phyloP scores from a whole-genome alignment of 257 asterid species.

The Anisodus tanguticus region DNA sequence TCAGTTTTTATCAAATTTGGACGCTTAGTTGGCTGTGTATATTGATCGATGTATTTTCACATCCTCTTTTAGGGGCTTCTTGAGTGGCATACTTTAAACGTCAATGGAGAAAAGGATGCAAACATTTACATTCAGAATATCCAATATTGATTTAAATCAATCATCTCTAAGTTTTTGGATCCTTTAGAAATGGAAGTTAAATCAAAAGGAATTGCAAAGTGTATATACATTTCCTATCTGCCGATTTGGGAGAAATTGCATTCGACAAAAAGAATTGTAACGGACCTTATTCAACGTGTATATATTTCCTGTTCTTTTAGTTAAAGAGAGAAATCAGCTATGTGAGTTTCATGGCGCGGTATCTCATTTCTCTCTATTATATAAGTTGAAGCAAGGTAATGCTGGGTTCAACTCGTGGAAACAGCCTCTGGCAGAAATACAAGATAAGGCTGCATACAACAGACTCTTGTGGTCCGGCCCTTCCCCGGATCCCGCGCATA shows the following conservation, averaged over 20 bases:
- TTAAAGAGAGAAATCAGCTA: not conserved
- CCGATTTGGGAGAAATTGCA: not conserved
- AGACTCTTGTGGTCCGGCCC: too few species aligned
- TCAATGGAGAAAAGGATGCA: not conserved
- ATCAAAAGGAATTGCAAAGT: not conserved
- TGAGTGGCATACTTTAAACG: slow-evolving; percentile 62
- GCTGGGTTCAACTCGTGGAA: too few species aligned
- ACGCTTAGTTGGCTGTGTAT: slow-evolving; percentile 14
- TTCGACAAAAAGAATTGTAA: not conserved
- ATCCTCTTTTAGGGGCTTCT: slow-evolving; percentile 61
- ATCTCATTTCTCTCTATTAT: not conserved
- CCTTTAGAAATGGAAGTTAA: not conserved
- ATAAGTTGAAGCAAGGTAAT: not conserved
- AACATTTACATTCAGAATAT: not conserved
- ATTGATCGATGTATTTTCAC: slow-evolving; percentile 30
- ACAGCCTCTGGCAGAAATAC: too few species aligned
- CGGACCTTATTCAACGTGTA: not conserved
- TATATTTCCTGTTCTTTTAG: not conserved
- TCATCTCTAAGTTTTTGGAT: not conserved
- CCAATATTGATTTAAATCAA: not conserved
- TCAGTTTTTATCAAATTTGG: slow-evolving; percentile 26
- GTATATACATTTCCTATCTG: slow-evolving; percentile 10
- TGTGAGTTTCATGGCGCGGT: not conserved
- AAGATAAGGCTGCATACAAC: too few species aligned
- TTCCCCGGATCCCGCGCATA: too few species aligned